Base-by-base conservation (phyloP, 208 protist species). In the Endotrypanum monterogeii region DNA sequence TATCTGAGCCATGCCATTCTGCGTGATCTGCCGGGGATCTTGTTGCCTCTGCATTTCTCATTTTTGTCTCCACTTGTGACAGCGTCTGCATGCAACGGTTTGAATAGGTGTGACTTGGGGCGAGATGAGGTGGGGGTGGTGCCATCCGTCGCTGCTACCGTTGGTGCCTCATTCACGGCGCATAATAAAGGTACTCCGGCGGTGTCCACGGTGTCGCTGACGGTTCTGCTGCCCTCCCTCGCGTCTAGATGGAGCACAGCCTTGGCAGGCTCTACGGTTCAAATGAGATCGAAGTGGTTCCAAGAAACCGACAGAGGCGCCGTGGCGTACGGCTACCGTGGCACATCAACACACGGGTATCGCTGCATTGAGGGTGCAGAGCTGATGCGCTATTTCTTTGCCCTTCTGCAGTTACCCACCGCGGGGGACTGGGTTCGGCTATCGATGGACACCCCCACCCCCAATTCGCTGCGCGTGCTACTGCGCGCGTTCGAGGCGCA, bases 31-130 rank as follows among this genome's bases (percentile, higher is more conserved):
- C 41, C 35, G 20, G 65, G 70, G 39, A 12, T 74, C 7, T 56
- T 79, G 23, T 50, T 80, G 28, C 80, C 76, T 14, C 68, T 80
- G 12, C 72, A 71, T 51, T 68, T 78, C 32, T 79, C 80, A 7
- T 76, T 84, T n/a, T 37, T 84, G 52, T 76, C 73, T 25, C 76
- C 80, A 6, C 63, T 84, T 11, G 54, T 84, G 56, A 37, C 51
- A 14, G 39, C 67, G 35, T 67, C 80, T 1, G n/a, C 67, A 16
- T 63, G 52, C 14, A 44, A 2, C n/a, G 20, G 28, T 23, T 68
- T 44, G n/a, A 30, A 37, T 30, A 37, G 39, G 50, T 37, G 25
- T 25, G n/a, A 25, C 35, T 46, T 67, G 30, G 50, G 61, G 23
- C 16, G 52, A 46, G 20, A 14, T 7, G 5, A 35, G 56, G 2